phyloP scores from a whole-genome alignment of 352 stramenopile genomes.

The Phytophthora palmivora region DNA sequence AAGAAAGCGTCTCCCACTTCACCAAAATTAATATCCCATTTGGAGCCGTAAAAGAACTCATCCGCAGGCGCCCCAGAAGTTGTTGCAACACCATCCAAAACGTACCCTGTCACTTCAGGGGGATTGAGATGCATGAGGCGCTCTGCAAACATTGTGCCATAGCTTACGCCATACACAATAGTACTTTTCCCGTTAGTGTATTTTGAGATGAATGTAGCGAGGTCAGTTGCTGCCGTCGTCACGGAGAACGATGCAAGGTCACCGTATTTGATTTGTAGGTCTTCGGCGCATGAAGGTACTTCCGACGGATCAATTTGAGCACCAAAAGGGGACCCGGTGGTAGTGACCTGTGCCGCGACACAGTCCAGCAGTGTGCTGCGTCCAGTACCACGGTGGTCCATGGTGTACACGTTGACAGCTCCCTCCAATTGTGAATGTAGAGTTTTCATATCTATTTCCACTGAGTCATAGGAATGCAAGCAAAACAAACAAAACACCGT shows the following conservation, averaged over 20 bases:
- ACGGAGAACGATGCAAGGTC: neutral
- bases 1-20: neutral
- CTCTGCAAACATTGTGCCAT: neutral
- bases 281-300: neutral
- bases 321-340: neutral
- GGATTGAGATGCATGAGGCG: neutral
- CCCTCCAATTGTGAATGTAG: neutral
- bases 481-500: neutral
- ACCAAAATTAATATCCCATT: neutral
- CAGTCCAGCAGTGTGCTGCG: neutral
- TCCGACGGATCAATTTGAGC: neutral
- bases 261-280: neutral
- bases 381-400: neutral
- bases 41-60: neutral
- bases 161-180: neutral
- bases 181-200: neutral
- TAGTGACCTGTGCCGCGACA: neutral
- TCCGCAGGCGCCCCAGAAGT: neutral
- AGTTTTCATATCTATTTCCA: neutral
- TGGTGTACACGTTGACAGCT: neutral
- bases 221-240: neutral
- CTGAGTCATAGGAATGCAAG: neutral
- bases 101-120: neutral
- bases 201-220: neutral
- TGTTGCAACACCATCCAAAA: neutral